Base-by-base conservation (phyloP, 306 rosid genomes). In the Prunus fruticosa region DNA sequence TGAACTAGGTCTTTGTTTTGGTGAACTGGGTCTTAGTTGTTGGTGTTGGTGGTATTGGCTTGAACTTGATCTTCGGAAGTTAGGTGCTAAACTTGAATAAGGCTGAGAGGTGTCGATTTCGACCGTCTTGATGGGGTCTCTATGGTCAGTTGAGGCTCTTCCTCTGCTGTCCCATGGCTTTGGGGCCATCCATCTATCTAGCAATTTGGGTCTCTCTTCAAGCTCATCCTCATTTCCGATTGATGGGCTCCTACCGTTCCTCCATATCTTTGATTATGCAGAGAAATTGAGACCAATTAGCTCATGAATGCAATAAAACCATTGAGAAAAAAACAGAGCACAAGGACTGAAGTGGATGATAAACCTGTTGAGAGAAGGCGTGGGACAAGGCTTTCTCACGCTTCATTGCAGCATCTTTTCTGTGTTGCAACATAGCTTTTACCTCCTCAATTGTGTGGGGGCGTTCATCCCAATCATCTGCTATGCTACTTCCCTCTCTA, bases 51-150 rank as follows among this genome's bases (percentile, higher is more conserved):
- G 80, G 27, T 87, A 92, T 66, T 89, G 89, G 81, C 87, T 88
- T 50, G 92, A 87, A 71, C 90, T 89, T 62, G 88, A 84, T 88
- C 93, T 90, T 83, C 91, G 78, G 71, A 82, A 83, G 78, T 82
- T 94, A 52, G 90, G 34, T 30, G 92, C 83, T 16, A 88, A 76
- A 75, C 85, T 87, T 10, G 93, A 84, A 82, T 87, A 96, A 15
- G 99, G 99, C 25, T 86, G 96, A 56, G 98, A 80, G 11, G 98
- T 92, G 64, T 96, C 99, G 9, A 96, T 88, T 85, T 96, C 97
- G 6, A 96, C 89, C 0, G 96, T 96, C 77, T 89, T 96, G 32
- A 96, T 77, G 51, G 88, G 83, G 45, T 92, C 98, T 82, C 96
- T 92, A 20, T 86, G 97, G 65, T 96, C 99, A 13, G 92, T 91